Evolutionary conservation across 305 asterid species (phyloP), one percentile per base, ranked within the genome.

Genomic region (Fraxinus sp.): DNA sequence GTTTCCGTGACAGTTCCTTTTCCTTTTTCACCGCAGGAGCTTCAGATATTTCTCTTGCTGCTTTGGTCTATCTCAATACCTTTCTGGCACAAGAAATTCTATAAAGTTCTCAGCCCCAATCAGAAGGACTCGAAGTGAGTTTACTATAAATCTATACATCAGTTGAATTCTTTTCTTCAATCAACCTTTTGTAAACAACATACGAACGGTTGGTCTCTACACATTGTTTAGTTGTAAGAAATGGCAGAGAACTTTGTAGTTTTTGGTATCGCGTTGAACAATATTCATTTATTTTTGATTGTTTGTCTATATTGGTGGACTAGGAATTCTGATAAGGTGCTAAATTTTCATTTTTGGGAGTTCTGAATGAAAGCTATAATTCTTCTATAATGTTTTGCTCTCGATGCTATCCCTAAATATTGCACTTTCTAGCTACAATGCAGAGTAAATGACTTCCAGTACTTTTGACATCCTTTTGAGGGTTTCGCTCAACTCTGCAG

Each of bases 1-100:
- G 89, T 88, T 92, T 78, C 93, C 96, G 2, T 90, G 87, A 92
- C 73, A 24, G 46, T 13, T 39, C 64, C 7, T 74, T 55, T 62
- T 78, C 49, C 0, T 66, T 62, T 30, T 20, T 37, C 62, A 16
- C 79, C 2, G 59, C 52, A 74, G 68, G 28, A 7, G 68, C 28
- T 57, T 18, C 68, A 57, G 46, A 20, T 24, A 74, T 74, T 18
- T 74, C 32, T 14, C 1, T 3, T 75, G 18, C 28, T 41, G 62
- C 5, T 74, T 74, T 37, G 16, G 28, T 5, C 18, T 37, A 8
- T 22, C 16, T 18, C 26, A 28, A 10, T 75, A 8, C 78, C 62
- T 20, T 75, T 24, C 55, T 18, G 49, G 49, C 14, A 9, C 46
- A 9, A 74, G 32, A 8, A 26, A 75, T 36, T 20, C 13, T 49